Evolutionary conservation across 441 rosid species (phyloP), one percentile per base, ranked within the genome.

Genomic region (Eugenia klotzschiana): DNA sequence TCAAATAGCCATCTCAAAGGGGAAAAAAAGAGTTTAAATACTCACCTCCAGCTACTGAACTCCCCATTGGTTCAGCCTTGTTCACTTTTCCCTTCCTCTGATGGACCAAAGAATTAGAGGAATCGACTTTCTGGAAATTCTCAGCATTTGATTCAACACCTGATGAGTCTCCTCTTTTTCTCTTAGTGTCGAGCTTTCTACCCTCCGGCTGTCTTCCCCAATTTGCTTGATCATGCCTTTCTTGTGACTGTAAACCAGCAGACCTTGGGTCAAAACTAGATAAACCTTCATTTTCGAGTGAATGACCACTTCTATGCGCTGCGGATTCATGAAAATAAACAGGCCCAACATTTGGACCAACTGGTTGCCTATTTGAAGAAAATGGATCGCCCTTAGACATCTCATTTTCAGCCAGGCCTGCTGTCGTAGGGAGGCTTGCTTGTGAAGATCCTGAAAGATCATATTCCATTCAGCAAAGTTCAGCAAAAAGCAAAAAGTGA

Each of bases 281-380:
- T 69, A 98, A 97, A 88, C 99, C 96, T 90, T 93, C 99, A 74
- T 93, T 98, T 88, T 97, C 98, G 84, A 91, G 93, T 73, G 97
- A 90, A 88, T 92, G 96, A 84, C 91, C 89, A 84, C 93, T 89
- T 89, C 95, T 94, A 53, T 89, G 94, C 85, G 91, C 82, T 87
- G 88, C 95, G 84, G 96, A 86, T 81, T 93, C 98, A 88, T 92
- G 99, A 91, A 92, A 93, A 90, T 91, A 90, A 82, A 91, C 91
- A 88, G 93, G 97, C 26, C 89, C 87, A 69, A 87, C 87, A 83
- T 89, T 92, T 81, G 95, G 93, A 80, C 96, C 96, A 91, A 88
- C 90, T 88, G 92, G 93, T 82, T 91, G 94, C 91, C 94, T 93
- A 86, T 91, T 89, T 80, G 97, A 91, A 83, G 94, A 85, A 87